Base-by-base conservation (phyloP, 345 rosid genomes). In the Bretschneidera sinensis region DNA sequence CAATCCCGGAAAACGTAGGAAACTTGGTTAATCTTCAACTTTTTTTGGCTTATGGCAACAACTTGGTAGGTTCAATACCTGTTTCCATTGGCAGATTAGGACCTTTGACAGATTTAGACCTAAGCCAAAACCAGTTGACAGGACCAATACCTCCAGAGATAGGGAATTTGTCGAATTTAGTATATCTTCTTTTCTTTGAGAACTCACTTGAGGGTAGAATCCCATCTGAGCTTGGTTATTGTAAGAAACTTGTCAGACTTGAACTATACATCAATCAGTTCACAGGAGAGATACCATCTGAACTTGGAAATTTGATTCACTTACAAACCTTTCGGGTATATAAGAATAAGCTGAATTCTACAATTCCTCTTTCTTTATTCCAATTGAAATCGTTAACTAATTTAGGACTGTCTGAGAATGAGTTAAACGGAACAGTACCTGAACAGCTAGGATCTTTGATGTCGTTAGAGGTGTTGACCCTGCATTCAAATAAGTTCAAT, bases 331-430 rank as follows among this genome's bases (percentile, higher is more conserved):
- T 88, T 71, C 65, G 84, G 59, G 13, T 88, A 51, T 67, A 76
- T 66, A 0, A n/a, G 9, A 91, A 91, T 62, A 70, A 62, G 66
- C 71, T 91, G 57, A 86, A 65, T 54, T 83, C 90, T 58, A 77
- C 87, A n/a, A 82, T 91, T 63, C 98, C 98, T 22, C 43, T 52
- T 14, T 80, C 92, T 52, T 65, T 88, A 31, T 86, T 83, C 61
- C 64, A 57, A 49, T 70, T 88, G 71, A 76, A 71, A n/a, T 71
- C 73, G 17, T 76, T 91, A 59, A 85, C 77, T 54, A 43, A 58
- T 48, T 67, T 91, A 69, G 92, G 87, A 47, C 74, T 91, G 22
- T 91, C 95, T 0, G 68, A 49, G 57, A 91, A 91, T 70, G 71
- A 77, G 55, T 72, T 91, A 64, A 71, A 64, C 7, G 96, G 98